phyloP scores from a whole-genome alignment of 1,284 basidiomycete species.

The Athelia psychrophila region DNA sequence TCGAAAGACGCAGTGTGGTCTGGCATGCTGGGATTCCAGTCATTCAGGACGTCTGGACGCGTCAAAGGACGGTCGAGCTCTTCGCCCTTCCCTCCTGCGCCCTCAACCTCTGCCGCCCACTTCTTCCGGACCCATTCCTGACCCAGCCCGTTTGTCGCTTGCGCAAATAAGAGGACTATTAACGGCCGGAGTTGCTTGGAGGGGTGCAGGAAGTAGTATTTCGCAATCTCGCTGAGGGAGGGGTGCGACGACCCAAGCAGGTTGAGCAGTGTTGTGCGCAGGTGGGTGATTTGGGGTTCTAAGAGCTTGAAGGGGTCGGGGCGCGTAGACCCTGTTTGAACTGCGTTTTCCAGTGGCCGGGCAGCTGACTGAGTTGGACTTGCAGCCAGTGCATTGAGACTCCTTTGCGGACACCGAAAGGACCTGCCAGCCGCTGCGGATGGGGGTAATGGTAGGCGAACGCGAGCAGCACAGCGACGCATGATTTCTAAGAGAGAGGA shows the following conservation, averaged over 20 bases:
- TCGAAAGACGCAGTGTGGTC: conserved; percentile 61
- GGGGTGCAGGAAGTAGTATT: conserved; percentile 89
- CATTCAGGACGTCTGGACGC: conserved; percentile 75
- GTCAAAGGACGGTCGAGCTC: conserved; percentile 72
- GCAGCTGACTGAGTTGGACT: conserved; percentile 23
- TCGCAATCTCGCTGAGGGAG: conserved; percentile 82
- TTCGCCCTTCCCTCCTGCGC: conserved; percentile 33
- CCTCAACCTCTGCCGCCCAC: conserved; percentile 39
- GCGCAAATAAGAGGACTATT: conserved; percentile 87
- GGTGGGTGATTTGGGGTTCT: conserved; percentile 68
- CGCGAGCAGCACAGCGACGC: conserved; percentile 25
- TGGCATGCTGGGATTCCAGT: conserved; percentile 82
- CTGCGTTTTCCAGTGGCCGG: conserved; percentile 12
- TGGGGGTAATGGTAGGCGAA: conserved; percentile 18
- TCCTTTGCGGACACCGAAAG: conserved; percentile 7
- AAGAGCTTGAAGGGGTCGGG: conserved; percentile 71
- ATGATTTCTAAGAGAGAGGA: conserved; percentile 20
- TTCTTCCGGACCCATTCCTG: conserved; percentile 46
- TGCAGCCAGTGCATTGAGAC: conserved; percentile 40
- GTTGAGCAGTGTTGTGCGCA: conserved; percentile 75
- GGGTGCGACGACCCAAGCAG: conserved; percentile 91
- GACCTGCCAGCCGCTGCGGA: conserved; percentile 6
- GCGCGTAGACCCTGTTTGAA: background rate
- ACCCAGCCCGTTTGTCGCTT: conserved; percentile 85
- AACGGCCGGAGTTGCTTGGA: conserved; percentile 92